A percentile compares a stretch with the other conserved stretches of the same genome.
phyloP scores from a whole-genome alignment of 352 stramenopile genomes.

The Globisporangium nodosum region DNA sequence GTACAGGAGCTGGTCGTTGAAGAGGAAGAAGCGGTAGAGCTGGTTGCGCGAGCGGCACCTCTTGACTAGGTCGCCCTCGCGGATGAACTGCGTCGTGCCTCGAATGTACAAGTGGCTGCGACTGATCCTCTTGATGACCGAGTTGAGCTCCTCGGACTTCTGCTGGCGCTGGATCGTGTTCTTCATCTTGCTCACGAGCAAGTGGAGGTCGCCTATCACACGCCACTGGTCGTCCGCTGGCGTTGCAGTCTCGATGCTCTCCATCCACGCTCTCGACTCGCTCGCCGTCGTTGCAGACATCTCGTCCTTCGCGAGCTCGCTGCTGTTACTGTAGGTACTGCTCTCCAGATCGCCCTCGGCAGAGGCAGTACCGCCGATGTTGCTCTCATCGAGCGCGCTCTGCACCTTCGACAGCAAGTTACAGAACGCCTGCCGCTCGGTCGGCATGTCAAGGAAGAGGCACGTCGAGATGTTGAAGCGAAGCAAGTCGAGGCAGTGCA shows the following conservation, averaged over 20 bases:
- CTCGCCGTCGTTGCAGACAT: not conserved
- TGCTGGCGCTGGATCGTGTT: conserved; percentile 82
- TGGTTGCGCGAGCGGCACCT: conserved; percentile 87
- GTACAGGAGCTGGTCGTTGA: conserved; percentile 85
- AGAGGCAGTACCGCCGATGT: not conserved
- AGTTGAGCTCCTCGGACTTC: conserved; percentile 78
- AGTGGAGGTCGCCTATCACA: conserved; percentile 86
- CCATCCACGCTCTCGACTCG: conserved; percentile 33
- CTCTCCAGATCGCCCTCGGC: not conserved
- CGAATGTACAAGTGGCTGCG: conserved; percentile 91
- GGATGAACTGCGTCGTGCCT: conserved; percentile 92
- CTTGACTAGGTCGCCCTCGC: conserved; percentile 94
- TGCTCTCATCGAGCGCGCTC: conserved; percentile 37
- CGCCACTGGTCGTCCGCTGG: conserved; percentile 67
- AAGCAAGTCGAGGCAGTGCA: conserved; percentile 79
- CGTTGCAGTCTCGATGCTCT: conserved; percentile 60
- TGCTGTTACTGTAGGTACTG: conserved; percentile 4
- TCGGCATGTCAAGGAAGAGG: conserved; percentile 71
- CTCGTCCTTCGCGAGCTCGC: not conserved
- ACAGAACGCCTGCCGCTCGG: conserved; percentile 76
- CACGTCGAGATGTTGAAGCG: conserved; percentile 81
- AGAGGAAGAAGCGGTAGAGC: conserved; percentile 85
- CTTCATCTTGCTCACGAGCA: conserved; percentile 88
- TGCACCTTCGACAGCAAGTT: conserved; percentile 72
- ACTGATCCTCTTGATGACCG: conserved; percentile 87